Conservation (phyloP, 2,329 filamentous ascomycete genomes). For the Fusarium coicis region DNA sequence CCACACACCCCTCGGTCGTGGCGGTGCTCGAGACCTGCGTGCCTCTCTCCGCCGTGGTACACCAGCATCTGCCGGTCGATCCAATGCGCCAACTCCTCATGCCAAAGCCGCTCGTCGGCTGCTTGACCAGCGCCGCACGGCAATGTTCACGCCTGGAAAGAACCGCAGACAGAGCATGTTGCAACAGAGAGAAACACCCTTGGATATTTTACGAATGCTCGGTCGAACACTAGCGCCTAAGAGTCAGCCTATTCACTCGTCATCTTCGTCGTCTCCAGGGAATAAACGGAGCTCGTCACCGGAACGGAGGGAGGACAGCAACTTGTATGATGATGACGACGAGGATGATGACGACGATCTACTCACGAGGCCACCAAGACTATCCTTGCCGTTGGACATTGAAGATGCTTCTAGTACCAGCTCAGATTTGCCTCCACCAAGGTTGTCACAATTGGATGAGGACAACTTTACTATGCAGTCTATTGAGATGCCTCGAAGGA, state of each 20-base stretch:
- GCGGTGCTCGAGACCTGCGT: constrained; percentile 49
- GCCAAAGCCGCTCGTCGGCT: constrained; percentile 69
- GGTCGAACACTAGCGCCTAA: constrained; percentile 64
- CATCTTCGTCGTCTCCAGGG: constrained; percentile 57
- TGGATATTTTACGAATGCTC: constrained; percentile 64
- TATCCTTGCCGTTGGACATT: constrained; percentile 65
- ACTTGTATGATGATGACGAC: constrained; percentile 61
- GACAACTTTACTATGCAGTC: constrained; percentile 69
- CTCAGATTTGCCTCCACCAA: constrained; percentile 63
- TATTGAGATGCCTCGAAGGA: constrained; percentile 68
- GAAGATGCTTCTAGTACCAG: constrained; percentile 65
- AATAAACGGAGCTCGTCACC: constrained; percentile 44
- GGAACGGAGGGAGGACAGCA: constrained; percentile 54
- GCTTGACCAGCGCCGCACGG: constrained; percentile 67
- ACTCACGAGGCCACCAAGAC: constrained; percentile 56
- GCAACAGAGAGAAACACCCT: constrained; percentile 66
- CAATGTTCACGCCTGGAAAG: constrained; percentile 69
- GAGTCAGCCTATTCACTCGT: constrained; percentile 57
- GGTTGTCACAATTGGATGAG: constrained; percentile 65
- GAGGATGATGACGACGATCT: constrained; percentile 63
- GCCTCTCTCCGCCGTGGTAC: constrained; percentile 55
- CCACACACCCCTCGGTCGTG: constrained; percentile 57
- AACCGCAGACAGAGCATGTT: constrained; percentile 67
- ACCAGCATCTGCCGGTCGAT: constrained; percentile 57
- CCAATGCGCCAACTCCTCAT: constrained; percentile 66